Evolutionary conservation across 805 yeast genomes (phyloP), one percentile per base, ranked within the genome.

Genomic region (Yamadazyma philogaea): DNA sequence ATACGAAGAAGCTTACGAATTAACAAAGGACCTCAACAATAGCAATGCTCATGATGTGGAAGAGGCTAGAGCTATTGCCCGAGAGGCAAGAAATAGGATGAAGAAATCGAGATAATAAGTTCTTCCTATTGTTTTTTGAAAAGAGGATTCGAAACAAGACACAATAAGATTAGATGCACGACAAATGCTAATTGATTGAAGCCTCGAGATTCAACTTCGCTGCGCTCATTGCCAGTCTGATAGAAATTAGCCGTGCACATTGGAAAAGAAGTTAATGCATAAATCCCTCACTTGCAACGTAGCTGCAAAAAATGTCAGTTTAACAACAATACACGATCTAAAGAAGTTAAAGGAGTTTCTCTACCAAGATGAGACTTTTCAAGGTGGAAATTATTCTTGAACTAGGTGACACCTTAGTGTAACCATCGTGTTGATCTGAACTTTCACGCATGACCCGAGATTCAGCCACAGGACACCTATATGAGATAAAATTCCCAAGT

Each of bases 1-100:
- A 46, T 89, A 76, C 68, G 79, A 78, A 37, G 73, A 68, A 42
- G 96, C 96, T 0, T 81, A 81, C 47, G 78, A 74, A 39, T 78
- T 84, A 56, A 93, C 96, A 1, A 76, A 78, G 42, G 86, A 81
- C 43, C 72, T 88, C 50, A 64, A 64, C 36, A 65, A 65, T 41
- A 95, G 91, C 21, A 77, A 84, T n/a, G 83, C 89, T 10, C 87
- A 82, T 43, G 95, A 86, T 55, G 79, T 89, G 15, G 96, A 89
- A 54, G 96, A 89, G 58, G 96, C 96, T 0, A 68, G 96, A 33
- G 74, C 83, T 0, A 83, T 90, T 24, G 87, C 91, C 0, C 72
- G 89, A 53, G 91, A 85, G 47, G 88, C 93, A 11, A 63, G 88
- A 46, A 75, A 72, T 53, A 70, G 79, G 43, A 64, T 81, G 65